phyloP scores from a whole-genome alignment of 2,329 filamentous ascomycete species.

The Trichoderma sp. region DNA sequence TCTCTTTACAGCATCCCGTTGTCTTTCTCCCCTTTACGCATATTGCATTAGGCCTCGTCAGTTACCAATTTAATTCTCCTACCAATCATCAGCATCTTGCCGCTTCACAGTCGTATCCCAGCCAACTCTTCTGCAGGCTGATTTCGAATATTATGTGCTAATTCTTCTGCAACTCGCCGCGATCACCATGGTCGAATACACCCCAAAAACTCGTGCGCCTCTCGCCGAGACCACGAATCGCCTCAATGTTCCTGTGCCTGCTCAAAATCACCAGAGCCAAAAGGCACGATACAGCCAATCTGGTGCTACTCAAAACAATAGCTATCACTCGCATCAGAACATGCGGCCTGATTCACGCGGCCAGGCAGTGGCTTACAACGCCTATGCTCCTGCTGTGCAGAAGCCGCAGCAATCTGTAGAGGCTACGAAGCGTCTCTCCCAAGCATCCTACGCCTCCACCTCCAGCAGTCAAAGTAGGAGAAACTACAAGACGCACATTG shows the following conservation, averaged over 20 bases:
- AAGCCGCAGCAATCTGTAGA: slow-evolving; percentile 34
- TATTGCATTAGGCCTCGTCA: slow-evolving; percentile 6
- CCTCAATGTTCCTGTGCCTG: slow-evolving; percentile 42
- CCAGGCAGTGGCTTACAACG: slow-evolving; percentile 17
- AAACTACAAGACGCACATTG: slow-evolving; percentile 71
- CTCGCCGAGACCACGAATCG: slow-evolving; percentile 49
- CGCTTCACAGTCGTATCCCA: background rate
- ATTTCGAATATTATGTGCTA: slow-evolving; percentile 38
- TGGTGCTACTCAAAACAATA: slow-evolving; percentile 16
- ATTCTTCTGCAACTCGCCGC: slow-evolving; percentile 26
- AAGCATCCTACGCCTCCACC: slow-evolving; percentile 42
- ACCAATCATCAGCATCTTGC: slow-evolving; percentile 11
- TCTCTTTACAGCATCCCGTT: background rate
- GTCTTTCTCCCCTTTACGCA: background rate
- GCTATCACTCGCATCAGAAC: slow-evolving; percentile 14
- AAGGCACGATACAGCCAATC: slow-evolving; percentile 34
- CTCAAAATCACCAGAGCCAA: slow-evolving; percentile 28
- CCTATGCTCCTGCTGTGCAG: slow-evolving; percentile 27
- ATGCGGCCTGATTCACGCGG: background rate
- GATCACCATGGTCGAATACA: slow-evolving; percentile 33
- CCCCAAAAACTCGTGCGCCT: slow-evolving; percentile 38
- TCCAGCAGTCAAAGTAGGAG: slow-evolving; percentile 41
- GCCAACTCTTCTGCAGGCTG: slow-evolving; percentile 3
- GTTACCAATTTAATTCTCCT: slow-evolving; percentile 17
- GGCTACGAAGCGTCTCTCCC: slow-evolving; percentile 39